phyloP scores from a whole-genome alignment of 2,329 filamentous ascomycete genomes.

The Chaetomium strumarium region DNA sequence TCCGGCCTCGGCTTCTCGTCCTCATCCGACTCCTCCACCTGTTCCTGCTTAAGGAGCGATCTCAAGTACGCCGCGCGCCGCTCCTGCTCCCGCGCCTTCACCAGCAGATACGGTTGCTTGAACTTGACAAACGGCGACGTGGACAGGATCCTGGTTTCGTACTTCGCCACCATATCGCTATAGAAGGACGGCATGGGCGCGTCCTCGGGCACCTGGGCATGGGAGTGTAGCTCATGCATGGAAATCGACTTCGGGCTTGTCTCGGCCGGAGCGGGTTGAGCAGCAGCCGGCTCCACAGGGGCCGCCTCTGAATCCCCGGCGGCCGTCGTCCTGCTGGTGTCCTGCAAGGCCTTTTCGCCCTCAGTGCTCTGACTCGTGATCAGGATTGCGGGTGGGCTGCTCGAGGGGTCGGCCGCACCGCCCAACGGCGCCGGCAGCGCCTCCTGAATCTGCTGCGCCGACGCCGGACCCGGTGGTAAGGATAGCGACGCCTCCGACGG shows the following conservation, averaged over 20 bases:
- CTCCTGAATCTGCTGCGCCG: conserved; percentile 32
- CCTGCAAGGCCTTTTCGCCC: conserved; percentile 23
- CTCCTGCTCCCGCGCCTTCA: conserved; percentile 88
- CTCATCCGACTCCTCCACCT: conserved; percentile 49
- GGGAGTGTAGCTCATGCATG: conserved; percentile 37
- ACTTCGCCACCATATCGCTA: conserved; percentile 88
- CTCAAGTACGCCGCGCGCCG: conserved; percentile 75
- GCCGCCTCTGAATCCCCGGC: conserved; percentile 21
- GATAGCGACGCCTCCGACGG: conserved; percentile 55
- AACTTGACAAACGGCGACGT: conserved; percentile 96
- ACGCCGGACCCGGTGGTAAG: conserved; percentile 30
- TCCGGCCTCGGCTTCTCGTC: conserved; percentile 60
- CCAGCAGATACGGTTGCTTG: conserved; percentile 85
- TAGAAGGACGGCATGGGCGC: conserved; percentile 87
- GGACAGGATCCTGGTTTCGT: conserved; percentile 87
- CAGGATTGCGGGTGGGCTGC: conserved; percentile 16
- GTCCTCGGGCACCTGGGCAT: conserved; percentile 62
- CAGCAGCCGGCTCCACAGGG: conserved; percentile 4
- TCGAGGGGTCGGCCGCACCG: conserved; percentile 19
- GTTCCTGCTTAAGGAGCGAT: conserved; percentile 71
- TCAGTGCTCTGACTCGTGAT: conserved; percentile 22
- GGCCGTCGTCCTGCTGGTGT: conserved; percentile 17
- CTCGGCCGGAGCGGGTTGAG: conserved; percentile 6
- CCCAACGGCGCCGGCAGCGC: conserved; percentile 33
- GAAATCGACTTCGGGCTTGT: conserved; percentile 30